These are phyloP conservation scores for Barnettozyma salicaria DNA, from an alignment of 805 yeast genomes.

Conservation along the genomic window DNA sequence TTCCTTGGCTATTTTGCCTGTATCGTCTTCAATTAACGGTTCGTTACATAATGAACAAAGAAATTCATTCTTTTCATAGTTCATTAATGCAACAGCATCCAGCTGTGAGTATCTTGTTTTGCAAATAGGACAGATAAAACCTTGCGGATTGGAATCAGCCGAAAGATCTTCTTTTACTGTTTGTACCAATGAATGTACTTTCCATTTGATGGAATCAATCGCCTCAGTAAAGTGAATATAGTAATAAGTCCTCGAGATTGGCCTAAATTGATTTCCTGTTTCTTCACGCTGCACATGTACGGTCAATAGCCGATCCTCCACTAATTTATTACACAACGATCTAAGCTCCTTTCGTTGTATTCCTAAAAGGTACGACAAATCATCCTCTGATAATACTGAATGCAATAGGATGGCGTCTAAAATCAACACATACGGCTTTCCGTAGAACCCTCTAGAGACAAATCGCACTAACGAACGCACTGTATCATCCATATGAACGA, in stretches of 20 bases:
- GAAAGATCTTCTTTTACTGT: slow-evolving; percentile 75
- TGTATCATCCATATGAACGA: slow-evolving; percentile 37
- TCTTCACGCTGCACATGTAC: slow-evolving; percentile 63
- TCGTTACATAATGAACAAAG: slow-evolving; percentile 81
- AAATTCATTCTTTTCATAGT: slow-evolving; percentile 76
- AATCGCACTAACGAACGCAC: slow-evolving; percentile 53
- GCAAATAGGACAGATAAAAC: slow-evolving; percentile 86
- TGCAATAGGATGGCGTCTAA: slow-evolving; percentile 85
- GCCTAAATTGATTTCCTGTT: slow-evolving; percentile 56
- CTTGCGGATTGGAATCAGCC: slow-evolving; percentile 85
- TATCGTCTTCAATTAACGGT: slow-evolving; percentile 78
- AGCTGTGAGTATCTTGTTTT: slow-evolving; percentile 73
- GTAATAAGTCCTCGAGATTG: slow-evolving; percentile 72
- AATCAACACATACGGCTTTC: slow-evolving; percentile 73
- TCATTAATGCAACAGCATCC: slow-evolving; percentile 78
- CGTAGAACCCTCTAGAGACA: slow-evolving; percentile 83
- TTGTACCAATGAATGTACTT: slow-evolving; percentile 80
- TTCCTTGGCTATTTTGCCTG: slow-evolving; percentile 71
- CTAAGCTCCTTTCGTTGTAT: slow-evolving; percentile 84
- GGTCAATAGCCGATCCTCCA: slow-evolving; percentile 76
- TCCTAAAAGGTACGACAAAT: slow-evolving; percentile 71
- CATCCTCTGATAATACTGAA: slow-evolving; percentile 89
- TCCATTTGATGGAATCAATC: slow-evolving; percentile 94
- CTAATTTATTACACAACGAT: slow-evolving; percentile 68
- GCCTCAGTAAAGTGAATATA: slow-evolving; percentile 89